Conservation (phyloP, 2,329 filamentous ascomycete genomes). For the Exserohilum turcica region DNA sequence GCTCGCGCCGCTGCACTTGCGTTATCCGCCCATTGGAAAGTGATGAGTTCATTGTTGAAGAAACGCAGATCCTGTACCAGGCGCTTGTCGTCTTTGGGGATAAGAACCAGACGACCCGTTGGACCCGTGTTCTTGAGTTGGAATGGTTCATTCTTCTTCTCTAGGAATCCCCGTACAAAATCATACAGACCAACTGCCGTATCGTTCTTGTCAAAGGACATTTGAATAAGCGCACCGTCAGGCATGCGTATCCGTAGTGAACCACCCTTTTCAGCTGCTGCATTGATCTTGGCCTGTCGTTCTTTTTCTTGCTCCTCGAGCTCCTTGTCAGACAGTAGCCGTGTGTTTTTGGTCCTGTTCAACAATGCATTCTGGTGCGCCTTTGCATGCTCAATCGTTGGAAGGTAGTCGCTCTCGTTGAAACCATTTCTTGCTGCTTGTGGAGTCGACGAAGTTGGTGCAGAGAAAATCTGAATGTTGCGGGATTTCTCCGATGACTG, state of each 20-base stretch:
- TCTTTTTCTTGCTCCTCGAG: constrained; percentile 71
- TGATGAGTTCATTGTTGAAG: constrained; percentile 72
- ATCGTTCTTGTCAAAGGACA: constrained; percentile 69
- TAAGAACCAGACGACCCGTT: constrained; percentile 54
- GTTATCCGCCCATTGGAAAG: constrained; percentile 72
- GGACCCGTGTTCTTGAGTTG: constrained; percentile 68
- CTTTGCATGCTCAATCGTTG: constrained; percentile 75
- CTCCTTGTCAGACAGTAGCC: constrained; percentile 82
- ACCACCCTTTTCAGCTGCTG: constrained; percentile 65
- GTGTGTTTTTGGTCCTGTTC: constrained; percentile 69
- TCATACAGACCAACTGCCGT: constrained; percentile 74
- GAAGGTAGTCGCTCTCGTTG: constrained; percentile 76
- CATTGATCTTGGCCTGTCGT: constrained; percentile 67
- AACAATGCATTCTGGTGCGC: constrained; percentile 72
- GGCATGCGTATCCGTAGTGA: constrained; percentile 84
- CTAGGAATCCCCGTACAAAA: constrained; percentile 75
- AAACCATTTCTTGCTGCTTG: constrained; percentile 71
- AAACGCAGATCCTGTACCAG: constrained; percentile 78
- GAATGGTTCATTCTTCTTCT: constrained; percentile 68
- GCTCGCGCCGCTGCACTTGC: constrained; percentile 63
- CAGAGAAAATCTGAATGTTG: constrained; percentile 74
- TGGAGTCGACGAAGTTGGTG: constrained; percentile 75
- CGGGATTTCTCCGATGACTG: constrained; percentile 32
- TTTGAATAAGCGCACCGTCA: constrained; percentile 78
- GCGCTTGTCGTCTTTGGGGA: constrained; percentile 54